Evolutionary conservation across 1,139 yeast genomes (phyloP).

Genomic region (Taphrina populina): DNA sequence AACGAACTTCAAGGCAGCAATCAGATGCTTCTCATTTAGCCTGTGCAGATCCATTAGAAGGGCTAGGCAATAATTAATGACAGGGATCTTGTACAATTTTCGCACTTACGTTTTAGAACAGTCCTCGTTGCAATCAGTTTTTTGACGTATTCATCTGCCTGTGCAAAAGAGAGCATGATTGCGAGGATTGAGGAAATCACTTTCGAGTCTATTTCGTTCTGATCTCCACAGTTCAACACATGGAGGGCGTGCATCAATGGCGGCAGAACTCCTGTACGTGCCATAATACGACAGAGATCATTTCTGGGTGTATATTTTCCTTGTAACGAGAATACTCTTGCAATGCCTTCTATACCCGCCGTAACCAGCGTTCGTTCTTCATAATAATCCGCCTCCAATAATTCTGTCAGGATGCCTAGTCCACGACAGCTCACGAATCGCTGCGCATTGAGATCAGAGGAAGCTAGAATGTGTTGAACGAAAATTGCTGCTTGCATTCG

Average conservation of each 20-base stretch:
- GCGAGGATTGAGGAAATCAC: constrained; percentile 40
- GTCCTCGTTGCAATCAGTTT: constrained; percentile 40
- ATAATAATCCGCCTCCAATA: constrained; percentile 55
- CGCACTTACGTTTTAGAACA: constrained; percentile 34
- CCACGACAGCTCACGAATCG: constrained; percentile 62
- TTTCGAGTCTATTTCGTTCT: constrained; percentile 32
- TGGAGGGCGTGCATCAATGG: constrained; percentile 54
- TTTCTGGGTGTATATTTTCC: constrained; percentile 48
- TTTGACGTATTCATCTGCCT: constrained; percentile 44
- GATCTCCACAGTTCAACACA: constrained; percentile 39
- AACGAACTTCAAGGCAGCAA: constrained; percentile 43
- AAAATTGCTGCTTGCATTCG: constrained; percentile 53
- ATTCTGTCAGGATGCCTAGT: constrained; percentile 52
- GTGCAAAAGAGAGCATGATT: constrained; percentile 43
- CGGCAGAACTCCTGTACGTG: constrained; percentile 53
- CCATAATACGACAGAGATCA: constrained; percentile 57
- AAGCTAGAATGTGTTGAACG: constrained; percentile 47
- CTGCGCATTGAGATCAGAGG: constrained; percentile 50
- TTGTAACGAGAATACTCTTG: constrained; percentile 52
- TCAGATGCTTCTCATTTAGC: constrained; percentile 38
- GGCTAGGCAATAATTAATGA: constrained; percentile 33
- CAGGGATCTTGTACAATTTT: constrained; percentile 35
- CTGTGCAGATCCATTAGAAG: constrained; percentile 40
- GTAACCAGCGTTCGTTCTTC: constrained; percentile 51
- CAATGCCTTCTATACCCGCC: constrained; percentile 53